A percentile compares a stretch with the other conserved stretches of the same genome.
Conservation (phyloP, 2,329 filamentous ascomycete species). For the Lecanicillium sp. region DNA sequence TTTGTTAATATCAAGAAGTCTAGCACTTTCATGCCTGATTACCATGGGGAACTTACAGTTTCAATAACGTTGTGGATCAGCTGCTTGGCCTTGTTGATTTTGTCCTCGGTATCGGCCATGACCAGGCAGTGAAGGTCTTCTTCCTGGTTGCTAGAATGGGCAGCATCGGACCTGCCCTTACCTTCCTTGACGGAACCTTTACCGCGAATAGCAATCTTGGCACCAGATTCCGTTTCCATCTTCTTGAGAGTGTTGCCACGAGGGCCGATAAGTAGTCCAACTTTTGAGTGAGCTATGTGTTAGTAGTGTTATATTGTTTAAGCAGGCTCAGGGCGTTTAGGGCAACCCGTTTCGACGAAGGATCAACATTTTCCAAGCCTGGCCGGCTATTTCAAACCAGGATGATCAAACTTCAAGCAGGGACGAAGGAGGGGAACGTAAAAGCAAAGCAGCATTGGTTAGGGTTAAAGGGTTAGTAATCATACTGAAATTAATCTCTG, state of each 20-base stretch:
- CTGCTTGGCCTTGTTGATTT: slow-evolving; percentile 98
- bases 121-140: slow-evolving; percentile 98
- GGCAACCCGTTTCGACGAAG: slow-evolving; percentile 23
- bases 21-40: not conserved
- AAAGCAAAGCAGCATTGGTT: slow-evolving; percentile 37
- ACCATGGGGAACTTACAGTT: slow-evolving; percentile 56
- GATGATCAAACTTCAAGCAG: slow-evolving; percentile 35
- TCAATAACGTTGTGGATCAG: slow-evolving; percentile 98
- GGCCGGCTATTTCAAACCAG: slow-evolving; percentile 5
- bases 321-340: slow-evolving; percentile 24
- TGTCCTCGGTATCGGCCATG: slow-evolving; percentile 99
- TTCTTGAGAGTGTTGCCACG: slow-evolving; percentile 99
- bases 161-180: slow-evolving; percentile 96
- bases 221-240: slow-evolving; percentile 95
- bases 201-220: slow-evolving; percentile 98
- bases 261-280: slow-evolving; percentile 99
- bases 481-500: slow-evolving; percentile 99
- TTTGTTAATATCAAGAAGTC: slow-evolving; percentile 15
- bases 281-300: slow-evolving; percentile 89
- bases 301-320: slow-evolving; percentile 52
- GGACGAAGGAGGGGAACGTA: slow-evolving; percentile 7
- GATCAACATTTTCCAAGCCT: slow-evolving; percentile 20
- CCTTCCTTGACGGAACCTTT: slow-evolving; percentile 99
- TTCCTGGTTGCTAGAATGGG: slow-evolving; percentile 99
- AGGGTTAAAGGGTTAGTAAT: slow-evolving; percentile 98